phyloP scores from a whole-genome alignment of 2,329 filamentous ascomycete species.

The Phaeosphaeria sp. region DNA sequence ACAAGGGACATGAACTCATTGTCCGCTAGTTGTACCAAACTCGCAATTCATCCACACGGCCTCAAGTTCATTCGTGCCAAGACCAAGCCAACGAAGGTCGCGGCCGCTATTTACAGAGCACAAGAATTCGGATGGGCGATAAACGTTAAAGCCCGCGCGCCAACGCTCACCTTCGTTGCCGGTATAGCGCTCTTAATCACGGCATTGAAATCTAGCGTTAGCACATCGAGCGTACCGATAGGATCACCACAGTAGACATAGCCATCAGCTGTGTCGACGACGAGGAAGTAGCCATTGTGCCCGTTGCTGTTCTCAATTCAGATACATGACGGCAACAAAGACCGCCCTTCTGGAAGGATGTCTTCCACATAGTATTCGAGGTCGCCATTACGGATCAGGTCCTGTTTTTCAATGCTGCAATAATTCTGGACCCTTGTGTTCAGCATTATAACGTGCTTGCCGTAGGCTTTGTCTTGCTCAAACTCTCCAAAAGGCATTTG shows the following conservation, averaged over 20 bases:
- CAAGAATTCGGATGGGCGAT: neutral
- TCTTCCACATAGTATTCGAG: neutral
- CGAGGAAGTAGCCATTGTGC: neutral
- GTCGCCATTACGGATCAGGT: neutral
- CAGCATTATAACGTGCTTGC: neutral
- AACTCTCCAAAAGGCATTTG: neutral
- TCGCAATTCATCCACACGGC: neutral
- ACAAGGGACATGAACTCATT: neutral
- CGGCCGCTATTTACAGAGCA: neutral
- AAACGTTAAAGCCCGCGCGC: neutral
- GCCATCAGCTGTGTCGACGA: neutral
- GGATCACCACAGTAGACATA: neutral
- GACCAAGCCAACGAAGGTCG: neutral
- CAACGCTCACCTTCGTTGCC: neutral
- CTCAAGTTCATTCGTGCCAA: neutral
- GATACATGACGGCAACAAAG: neutral
- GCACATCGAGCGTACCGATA: neutral
- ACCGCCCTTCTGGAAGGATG: neutral
- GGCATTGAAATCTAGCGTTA: neutral
- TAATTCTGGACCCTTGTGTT: neutral
- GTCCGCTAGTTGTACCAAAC: neutral
- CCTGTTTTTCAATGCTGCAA: neutral
- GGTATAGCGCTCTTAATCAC: neutral
- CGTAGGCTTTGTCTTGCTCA: neutral
- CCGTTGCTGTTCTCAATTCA: neutral